phyloP scores from a whole-genome alignment of 371 early-diverging fungal species.

The Capillidium rhysosporum region DNA sequence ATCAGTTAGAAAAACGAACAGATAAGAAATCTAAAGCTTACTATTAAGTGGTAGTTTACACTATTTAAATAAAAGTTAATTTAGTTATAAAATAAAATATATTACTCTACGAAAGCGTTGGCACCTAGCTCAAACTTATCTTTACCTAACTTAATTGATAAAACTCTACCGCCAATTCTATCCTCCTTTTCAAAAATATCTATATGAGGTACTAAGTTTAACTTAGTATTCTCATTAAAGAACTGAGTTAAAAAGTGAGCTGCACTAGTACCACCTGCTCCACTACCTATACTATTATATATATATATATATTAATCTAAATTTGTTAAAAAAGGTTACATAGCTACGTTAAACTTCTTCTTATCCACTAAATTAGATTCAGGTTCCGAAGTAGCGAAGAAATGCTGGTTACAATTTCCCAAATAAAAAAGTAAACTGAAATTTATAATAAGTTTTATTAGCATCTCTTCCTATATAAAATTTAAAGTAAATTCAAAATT shows the following conservation, averaged over 20 bases:
- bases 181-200: slow-evolving; percentile 1
- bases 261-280: slow-evolving; percentile 4
- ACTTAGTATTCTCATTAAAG: background rate
- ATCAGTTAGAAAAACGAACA: background rate
- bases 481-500: too few relatives aligned
- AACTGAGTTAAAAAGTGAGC: background rate
- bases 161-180: slow-evolving; percentile 1
- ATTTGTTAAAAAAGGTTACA: background rate
- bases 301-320: background rate
- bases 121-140: slow-evolving; percentile 5
- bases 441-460: too few relatives aligned
- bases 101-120: background rate
- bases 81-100: background rate
- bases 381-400: too few relatives aligned
- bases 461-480: too few relatives aligned
- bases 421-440: too few relatives aligned
- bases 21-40: background rate
- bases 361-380: too few relatives aligned
- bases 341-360: background rate
- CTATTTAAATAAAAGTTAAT: background rate
- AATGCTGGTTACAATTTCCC: too few relatives aligned
- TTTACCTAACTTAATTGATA: background rate
- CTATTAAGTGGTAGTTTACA: slow-evolving; percentile 1
- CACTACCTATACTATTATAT: background rate
- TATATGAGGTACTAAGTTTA: background rate